Evolutionary conservation across 1,284 basidiomycete species (phyloP).

Genomic region (Caloboletus inedulis): DNA sequence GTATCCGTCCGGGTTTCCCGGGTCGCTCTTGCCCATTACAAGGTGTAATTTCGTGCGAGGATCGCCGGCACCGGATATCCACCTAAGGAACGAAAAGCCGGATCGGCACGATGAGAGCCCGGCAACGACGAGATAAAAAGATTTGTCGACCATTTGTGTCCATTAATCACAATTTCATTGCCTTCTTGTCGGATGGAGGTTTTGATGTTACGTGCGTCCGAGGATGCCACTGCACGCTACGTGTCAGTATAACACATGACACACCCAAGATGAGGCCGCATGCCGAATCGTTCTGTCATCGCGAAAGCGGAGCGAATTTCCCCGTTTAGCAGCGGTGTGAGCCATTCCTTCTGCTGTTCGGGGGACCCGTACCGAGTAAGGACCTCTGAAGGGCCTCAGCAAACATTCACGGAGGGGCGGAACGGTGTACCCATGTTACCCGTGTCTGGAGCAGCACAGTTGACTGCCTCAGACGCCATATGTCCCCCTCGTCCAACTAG

Average conservation of each 20-base stretch:
- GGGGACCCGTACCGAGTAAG: constrained; percentile 89
- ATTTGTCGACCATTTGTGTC: constrained; percentile 83
- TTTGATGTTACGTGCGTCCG: constrained; percentile 93
- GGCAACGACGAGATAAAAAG: not conserved
- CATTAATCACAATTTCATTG: constrained; percentile 89
- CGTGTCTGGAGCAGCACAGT: constrained; percentile 94
- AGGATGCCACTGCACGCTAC: constrained; percentile 72
- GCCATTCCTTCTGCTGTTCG: constrained; percentile 91
- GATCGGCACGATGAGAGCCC: constrained; percentile 11
- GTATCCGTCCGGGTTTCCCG: constrained; percentile 69
- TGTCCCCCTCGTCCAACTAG: constrained; percentile 82
- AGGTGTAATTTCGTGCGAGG: constrained; percentile 88
- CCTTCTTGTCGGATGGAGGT: constrained; percentile 87
- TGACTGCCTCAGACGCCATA: constrained; percentile 82
- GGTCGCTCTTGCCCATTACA: constrained; percentile 90
- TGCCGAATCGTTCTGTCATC: constrained; percentile 91
- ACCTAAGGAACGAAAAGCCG: constrained; percentile 47
- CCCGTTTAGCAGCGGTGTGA: constrained; percentile 84
- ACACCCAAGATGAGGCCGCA: constrained; percentile 26
- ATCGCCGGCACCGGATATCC: constrained; percentile 97
- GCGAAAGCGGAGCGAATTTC: constrained; percentile 92
- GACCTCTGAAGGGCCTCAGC: constrained; percentile 65
- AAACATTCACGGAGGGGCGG: not conserved
- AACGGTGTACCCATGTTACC: constrained; percentile 84
- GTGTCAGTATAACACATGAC: constrained; percentile 3